Percentiles rank a stretch among this genome's conserved stretches.
These are phyloP conservation scores for Novymonas esmeraldas DNA, from an alignment of 208 protist species.

Conservation along the genomic window DNA sequence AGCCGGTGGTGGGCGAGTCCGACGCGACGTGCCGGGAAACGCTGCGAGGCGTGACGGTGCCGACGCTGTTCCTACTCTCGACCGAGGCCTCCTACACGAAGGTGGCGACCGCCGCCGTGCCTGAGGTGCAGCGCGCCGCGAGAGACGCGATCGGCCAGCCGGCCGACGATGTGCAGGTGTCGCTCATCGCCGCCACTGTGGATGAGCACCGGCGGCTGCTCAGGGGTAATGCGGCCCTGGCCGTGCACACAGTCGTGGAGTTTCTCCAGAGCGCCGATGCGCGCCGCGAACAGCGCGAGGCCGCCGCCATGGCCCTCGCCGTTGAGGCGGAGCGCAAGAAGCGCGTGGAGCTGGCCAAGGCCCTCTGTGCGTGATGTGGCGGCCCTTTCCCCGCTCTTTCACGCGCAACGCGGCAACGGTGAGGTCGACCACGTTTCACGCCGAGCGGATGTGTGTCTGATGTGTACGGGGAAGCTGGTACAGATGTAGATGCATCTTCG, in stretches of 20 bases:
- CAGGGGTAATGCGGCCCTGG: constrained; percentile 40
- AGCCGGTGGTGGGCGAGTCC: constrained; percentile 44
- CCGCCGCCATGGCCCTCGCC: constrained; percentile 24
- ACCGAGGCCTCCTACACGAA: constrained; percentile 62
- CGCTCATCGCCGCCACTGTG: constrained; percentile 61
- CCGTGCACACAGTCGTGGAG: constrained; percentile 39
- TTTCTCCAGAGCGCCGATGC: constrained; percentile 46
- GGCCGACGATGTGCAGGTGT: constrained; percentile 44
- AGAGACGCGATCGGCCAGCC: constrained; percentile 32
- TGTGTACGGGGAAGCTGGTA: no score
- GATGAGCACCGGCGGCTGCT: constrained; percentile 71
- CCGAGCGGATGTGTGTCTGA: no score
- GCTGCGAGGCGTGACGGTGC: constrained; percentile 46
- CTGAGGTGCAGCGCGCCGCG: constrained; percentile 26
- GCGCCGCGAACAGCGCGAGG: constrained; percentile 22
- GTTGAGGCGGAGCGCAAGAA: constrained; percentile 25
- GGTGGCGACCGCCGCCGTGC: constrained; percentile 20
- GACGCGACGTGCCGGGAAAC: constrained; percentile 29
- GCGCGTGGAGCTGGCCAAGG: constrained; percentile 27
- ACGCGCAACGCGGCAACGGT: no score
- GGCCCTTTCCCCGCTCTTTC: no score
- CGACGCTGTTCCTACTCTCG: constrained; percentile 59
- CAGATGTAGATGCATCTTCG: no score
- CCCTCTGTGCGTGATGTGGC: constrained; percentile 17
- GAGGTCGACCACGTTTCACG: no score